A percentile compares a stretch with the other conserved stretches of the same genome.
These are phyloP conservation scores for Tylopilus felleus DNA, from an alignment of 768 basidiomycete species.

Conservation along the genomic window DNA sequence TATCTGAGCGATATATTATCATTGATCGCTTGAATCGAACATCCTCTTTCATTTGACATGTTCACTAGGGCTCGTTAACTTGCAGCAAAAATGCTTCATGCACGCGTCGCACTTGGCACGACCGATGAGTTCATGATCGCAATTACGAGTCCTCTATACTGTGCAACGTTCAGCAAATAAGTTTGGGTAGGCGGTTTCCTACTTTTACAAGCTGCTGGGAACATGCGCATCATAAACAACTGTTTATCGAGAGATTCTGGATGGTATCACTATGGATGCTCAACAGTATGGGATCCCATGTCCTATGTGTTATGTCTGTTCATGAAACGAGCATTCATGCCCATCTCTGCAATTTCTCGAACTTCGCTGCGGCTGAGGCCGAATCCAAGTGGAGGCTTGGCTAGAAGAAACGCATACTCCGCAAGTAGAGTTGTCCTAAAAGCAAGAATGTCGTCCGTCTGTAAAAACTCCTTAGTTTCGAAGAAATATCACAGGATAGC, in stretches of 20 bases:
- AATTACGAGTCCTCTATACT: background rate
- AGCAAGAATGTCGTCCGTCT: constrained; percentile 83
- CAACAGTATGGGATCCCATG: background rate
- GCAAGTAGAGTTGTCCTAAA: constrained; percentile 71
- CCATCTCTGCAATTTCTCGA: constrained; percentile 52
- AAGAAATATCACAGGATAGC: background rate
- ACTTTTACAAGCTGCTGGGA: too few species aligned
- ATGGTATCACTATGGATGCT: background rate
- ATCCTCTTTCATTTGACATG: background rate
- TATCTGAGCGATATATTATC: constrained; percentile 40
- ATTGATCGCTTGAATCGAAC: background rate
- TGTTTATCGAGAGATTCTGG: background rate
- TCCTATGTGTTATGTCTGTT: background rate
- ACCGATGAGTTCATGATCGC: too few species aligned
- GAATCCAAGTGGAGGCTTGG: constrained; percentile 66
- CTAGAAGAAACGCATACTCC: constrained; percentile 80
- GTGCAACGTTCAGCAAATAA: too few species aligned
- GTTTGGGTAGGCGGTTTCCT: too few species aligned
- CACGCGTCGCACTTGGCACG: too few species aligned
- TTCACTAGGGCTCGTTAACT: background rate
- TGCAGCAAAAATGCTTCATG: background rate
- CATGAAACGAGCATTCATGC: constrained; percentile 42
- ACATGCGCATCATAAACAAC: too few species aligned
- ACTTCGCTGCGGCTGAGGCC: constrained; percentile 63
- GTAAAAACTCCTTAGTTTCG: background rate